Conservation (phyloP, 192 early-diverging fungal genomes). For the Backusella morwellensis region DNA sequence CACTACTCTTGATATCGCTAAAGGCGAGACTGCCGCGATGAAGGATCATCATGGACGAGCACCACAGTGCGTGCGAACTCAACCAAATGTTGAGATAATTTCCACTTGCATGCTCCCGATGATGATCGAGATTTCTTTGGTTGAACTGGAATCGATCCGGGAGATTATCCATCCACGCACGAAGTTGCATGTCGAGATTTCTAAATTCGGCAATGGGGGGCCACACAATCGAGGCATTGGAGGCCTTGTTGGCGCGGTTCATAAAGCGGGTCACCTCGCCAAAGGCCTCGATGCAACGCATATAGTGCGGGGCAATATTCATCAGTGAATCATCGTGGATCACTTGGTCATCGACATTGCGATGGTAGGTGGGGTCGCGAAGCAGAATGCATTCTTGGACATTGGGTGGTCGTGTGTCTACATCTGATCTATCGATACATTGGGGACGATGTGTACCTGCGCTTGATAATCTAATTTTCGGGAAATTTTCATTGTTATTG, state of each 20-base stretch:
- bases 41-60: conserved; percentile 14
- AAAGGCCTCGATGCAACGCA: conserved; percentile 13
- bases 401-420: conserved; percentile 26
- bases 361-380: background rate
- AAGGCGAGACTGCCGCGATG: conserved; percentile 30
- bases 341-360: background rate
- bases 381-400: conserved; percentile 15
- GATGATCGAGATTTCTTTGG: conserved; percentile 7
- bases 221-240: conserved; percentile 1
- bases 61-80: conserved; percentile 23
- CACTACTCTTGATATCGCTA: conserved; percentile 8
- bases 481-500: background rate
- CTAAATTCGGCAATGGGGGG: conserved; percentile 29
- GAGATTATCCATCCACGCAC: conserved; percentile 14
- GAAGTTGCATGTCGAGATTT: conserved; percentile 15
- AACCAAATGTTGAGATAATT: conserved; percentile 23
- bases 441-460: conserved; percentile 41
- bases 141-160: conserved; percentile 17
- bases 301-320: conserved; percentile 11
- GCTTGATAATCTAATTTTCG: conserved; percentile 23
- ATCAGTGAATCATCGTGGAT: conserved; percentile 21
- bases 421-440: conserved; percentile 45
- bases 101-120: conserved; percentile 11
- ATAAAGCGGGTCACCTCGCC: conserved; percentile 24
- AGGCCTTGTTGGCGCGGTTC: conserved; percentile 12